A percentile compares a stretch with the other conserved stretches of the same genome.
These are phyloP conservation scores for Colletotrichum sp. DNA, from an alignment of 2,329 filamentous ascomycete genomes.

Conservation along the genomic window DNA sequence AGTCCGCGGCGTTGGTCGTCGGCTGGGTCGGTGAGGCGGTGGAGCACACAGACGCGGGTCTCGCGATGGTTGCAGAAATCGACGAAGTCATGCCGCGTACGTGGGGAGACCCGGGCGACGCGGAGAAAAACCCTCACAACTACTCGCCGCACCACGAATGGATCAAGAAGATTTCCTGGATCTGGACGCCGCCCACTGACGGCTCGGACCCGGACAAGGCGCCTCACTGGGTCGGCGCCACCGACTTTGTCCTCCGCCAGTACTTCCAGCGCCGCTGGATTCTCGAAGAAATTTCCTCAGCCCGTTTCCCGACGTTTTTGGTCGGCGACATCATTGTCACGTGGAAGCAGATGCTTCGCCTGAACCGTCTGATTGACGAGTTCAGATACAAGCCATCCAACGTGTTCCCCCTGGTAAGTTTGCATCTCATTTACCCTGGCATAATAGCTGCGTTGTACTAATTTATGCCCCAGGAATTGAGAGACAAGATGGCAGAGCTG, in stretches of 20 bases:
- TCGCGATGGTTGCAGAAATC: conserved; percentile 29
- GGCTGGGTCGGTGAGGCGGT: conserved; percentile 36
- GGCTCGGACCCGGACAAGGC: conserved; percentile 24
- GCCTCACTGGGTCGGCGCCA: conserved; percentile 27
- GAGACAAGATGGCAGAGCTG: conserved; percentile 23
- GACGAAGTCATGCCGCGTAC: conserved; percentile 34
- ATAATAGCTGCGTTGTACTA: not conserved
- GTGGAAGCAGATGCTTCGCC: conserved; percentile 38
- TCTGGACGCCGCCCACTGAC: conserved; percentile 27
- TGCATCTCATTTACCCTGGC: not conserved
- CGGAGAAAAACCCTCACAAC: conserved; percentile 35
- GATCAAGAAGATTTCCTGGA: conserved; percentile 29
- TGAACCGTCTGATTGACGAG: conserved; percentile 40
- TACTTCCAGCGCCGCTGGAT: conserved; percentile 42
- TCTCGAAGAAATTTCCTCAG: conserved; percentile 38
- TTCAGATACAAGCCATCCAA: conserved; percentile 36
- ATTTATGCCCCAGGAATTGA: conserved; percentile 14
- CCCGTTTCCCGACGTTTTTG: conserved; percentile 30
- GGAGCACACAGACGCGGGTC: conserved; percentile 30
- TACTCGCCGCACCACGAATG: conserved; percentile 36
- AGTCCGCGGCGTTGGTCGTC: conserved; percentile 33
- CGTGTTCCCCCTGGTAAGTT: conserved; percentile 29
- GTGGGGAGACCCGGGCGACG: conserved; percentile 39
- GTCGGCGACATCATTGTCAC: conserved; percentile 39
- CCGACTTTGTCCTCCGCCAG: conserved; percentile 33